A percentile compares a stretch with the other conserved stretches of the same genome.
These are phyloP conservation scores for Phytophthora vignae DNA, from an alignment of 352 stramenopile genomes.

Conservation along the genomic window DNA sequence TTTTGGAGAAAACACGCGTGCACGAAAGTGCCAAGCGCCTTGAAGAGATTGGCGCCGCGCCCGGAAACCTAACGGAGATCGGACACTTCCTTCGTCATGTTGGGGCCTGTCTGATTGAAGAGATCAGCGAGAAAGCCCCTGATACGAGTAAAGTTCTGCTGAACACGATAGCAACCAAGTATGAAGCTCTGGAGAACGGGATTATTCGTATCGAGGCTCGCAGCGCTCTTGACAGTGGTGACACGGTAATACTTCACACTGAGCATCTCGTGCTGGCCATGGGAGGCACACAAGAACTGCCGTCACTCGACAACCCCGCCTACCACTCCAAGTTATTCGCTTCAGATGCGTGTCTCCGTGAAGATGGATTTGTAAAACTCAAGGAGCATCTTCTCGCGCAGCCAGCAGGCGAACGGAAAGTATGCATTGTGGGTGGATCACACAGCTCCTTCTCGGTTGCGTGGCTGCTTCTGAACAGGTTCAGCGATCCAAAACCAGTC, in stretches of 20 bases:
- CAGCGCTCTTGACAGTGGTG: conserved; percentile 20
- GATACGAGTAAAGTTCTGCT: conserved; percentile 58
- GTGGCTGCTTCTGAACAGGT: conserved; percentile 82
- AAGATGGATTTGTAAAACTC: conserved; percentile 66
- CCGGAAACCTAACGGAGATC: conserved; percentile 65
- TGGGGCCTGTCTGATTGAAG: conserved; percentile 50
- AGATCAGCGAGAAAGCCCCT: conserved; percentile 47
- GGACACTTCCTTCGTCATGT: conserved; percentile 73
- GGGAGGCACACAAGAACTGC: conserved; percentile 65
- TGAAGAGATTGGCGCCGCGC: conserved; percentile 58
- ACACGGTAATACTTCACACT: conserved; percentile 51
- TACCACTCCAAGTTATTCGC: conserved; percentile 70
- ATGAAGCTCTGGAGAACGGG: conserved; percentile 56
- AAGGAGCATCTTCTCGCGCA: conserved; percentile 47
- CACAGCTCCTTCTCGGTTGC: conserved; percentile 89
- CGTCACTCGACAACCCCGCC: conserved; percentile 43
- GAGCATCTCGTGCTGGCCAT: conserved; percentile 77
- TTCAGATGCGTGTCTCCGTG: conserved; percentile 69
- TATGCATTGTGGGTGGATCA: conserved; percentile 85
- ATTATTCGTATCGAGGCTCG: conserved; percentile 60
- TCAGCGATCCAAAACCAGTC: conserved; percentile 32
- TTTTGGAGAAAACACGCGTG: conserved; percentile 61
- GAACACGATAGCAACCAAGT: conserved; percentile 55
- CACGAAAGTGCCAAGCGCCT: conserved; percentile 67
- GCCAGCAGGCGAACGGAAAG: conserved; percentile 53